Base-by-base conservation (phyloP, 768 basidiomycete species). In the Trametopsis cervina region DNA sequence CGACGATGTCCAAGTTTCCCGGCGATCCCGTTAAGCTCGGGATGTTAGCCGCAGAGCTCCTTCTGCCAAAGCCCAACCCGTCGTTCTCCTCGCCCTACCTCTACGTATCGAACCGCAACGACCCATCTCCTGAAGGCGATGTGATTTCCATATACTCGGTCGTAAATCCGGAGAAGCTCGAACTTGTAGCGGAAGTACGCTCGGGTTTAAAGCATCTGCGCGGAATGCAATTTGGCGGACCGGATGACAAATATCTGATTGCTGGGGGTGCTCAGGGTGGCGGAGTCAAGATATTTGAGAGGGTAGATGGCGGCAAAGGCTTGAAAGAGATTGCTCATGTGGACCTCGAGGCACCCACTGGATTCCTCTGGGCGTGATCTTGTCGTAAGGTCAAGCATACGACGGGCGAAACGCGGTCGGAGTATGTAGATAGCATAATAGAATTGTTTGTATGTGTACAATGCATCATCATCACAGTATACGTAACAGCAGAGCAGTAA, bases 101-200 rank as follows among this genome's bases (percentile, higher is more conserved):
- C 13, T 90, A 88, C 58, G 66, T 78, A 10, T 83, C 87, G 3
- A 91, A 89, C 63, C 74, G 89, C 25, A 82, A 88, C 55, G 80
- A 87, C 57, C 81, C 81, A 4, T 73, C 77, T 18, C 69, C 78
- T 0, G 78, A 74, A 40, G 86, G 88, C 20, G 88, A 91, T 61
- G 76, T 77, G 24, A 77, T 91, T 52, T 73, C 85, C 4, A 75
- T 89, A 25, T 89, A 84, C 65, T 69, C 76, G 5, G 69, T 81
- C 37, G 68, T 69, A 7, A 67, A 70, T 4, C 63, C 70, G 15
- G 70, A 69, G 22, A 57, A 62, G 21, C 70, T 80, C 2, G 68
- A 74, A 50, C 68, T 83, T 36, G 69, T 83, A 9, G 66, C 64
- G 4, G 85, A 89, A 58, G 73, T 87, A 17, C 70, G 78, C 42